Evolutionary conservation across 345 rosid species (phyloP), one percentile per base, ranked within the genome.

Genomic region (Passiflora organensis): DNA sequence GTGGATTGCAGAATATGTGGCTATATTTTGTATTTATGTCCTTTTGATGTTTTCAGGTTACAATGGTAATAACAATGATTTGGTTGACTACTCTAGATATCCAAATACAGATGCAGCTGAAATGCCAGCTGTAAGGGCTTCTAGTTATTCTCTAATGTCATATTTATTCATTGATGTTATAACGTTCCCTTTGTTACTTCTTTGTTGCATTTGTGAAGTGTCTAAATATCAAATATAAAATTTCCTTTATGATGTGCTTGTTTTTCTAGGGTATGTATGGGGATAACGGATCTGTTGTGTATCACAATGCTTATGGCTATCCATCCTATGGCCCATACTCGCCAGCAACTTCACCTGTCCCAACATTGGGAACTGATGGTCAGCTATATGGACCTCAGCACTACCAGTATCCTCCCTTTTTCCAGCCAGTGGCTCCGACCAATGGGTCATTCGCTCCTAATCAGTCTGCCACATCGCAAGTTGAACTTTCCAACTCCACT

Each of bases 351-450:
- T 78, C 95, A 6, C 91, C 91, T 1, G 91, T 77, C 62, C 97
- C 97, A 24, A 71, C 83, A 45, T 20, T 83, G 75, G 95, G 89
- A 22, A 85, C 79, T 59, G 97, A 87, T 60, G 85, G 80, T 53
- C 97, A 85, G 64, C 48, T 85, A 14, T 87, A 85, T 73, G 96
- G 82, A 28, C 84, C 84, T 53, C 97, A 87, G 72, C 91, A 91
- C 54, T 91, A 91, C 58, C 95, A 91, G 73, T 91, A 91, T 74
- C 97, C 97, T 47, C 64, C 70, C 51, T 87, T 68, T 66, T 85
- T 83, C 59, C 90, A 77, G 63, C 90, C 95, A 0, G 52, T 74
- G 65, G 68, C 77, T 34, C 77, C 84, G 14, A 58, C 67, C 55
- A 78, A 77, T 65, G 78, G 71, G 17, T 79, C 89, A 2, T 84